Percentiles rank a stretch among this genome's conserved stretches.
phyloP scores from a whole-genome alignment of 2,329 filamentous ascomycete species.

The Conoideocrella luteorostrata region DNA sequence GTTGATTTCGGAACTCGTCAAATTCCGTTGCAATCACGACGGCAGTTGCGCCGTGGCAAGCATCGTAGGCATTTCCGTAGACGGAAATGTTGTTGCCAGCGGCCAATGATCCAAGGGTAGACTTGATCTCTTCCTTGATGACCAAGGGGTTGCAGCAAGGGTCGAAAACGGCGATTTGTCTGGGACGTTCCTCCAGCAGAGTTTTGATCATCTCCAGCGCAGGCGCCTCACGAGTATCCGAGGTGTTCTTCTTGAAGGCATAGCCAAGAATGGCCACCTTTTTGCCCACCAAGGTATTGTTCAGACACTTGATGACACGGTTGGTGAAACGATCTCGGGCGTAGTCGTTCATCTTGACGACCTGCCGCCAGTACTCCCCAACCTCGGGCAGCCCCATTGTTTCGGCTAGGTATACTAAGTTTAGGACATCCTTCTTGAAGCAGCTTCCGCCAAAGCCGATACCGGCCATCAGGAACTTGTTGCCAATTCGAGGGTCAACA shows the following conservation, averaged over 20 bases:
- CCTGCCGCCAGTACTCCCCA: conserved; percentile 67
- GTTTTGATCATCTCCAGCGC: conserved; percentile 62
- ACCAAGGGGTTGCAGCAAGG: conserved; percentile 51
- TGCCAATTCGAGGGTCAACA: conserved; percentile 64
- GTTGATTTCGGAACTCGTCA: conserved; percentile 46
- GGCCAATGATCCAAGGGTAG: conserved; percentile 31
- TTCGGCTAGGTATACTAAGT: conserved; percentile 67
- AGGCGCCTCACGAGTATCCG: conserved; percentile 65
- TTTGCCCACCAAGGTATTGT: conserved; percentile 63
- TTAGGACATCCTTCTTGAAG: conserved; percentile 75
- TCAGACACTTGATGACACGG: conserved; percentile 59
- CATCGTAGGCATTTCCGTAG: conserved; percentile 42
- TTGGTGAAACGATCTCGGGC: conserved; percentile 63
- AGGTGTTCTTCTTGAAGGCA: conserved; percentile 75
- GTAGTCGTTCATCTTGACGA: conserved; percentile 71
- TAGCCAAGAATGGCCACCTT: conserved; percentile 69
- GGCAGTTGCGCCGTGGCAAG: conserved; percentile 42
- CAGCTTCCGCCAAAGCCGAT: conserved; percentile 76
- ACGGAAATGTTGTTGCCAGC: conserved; percentile 40
- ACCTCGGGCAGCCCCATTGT: conserved; percentile 64
- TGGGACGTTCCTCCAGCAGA: conserved; percentile 57
- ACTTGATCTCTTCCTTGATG: conserved; percentile 43
- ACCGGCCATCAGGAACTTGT: conserved; percentile 66
- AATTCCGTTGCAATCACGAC: conserved; percentile 51
- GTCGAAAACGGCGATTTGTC: conserved; percentile 63